Percentiles rank a stretch among this genome's conserved stretches.
Evolutionary conservation across 1,284 basidiomycete species (phyloP).

Genomic region (Ustanciosporium gigantosporum): DNA sequence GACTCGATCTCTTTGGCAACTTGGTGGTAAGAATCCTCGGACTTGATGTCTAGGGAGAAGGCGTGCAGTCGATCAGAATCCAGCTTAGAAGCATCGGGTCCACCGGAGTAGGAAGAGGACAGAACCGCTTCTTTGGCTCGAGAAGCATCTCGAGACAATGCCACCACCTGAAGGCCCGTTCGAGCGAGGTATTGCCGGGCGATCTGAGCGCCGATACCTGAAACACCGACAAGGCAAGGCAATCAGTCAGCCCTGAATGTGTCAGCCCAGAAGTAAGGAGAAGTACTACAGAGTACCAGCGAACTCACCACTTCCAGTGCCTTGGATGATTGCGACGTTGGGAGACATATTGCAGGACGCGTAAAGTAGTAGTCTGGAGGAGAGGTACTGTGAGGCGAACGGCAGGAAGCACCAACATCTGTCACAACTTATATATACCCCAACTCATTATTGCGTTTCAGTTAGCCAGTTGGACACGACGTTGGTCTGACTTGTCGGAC

Average conservation of each 20-base stretch:
- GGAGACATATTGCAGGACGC: conserved; percentile 25
- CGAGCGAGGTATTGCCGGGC: conserved; percentile 56
- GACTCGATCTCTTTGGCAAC: conserved; percentile 61
- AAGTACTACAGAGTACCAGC: background rate
- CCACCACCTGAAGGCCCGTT: conserved; percentile 63
- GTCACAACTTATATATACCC: too few species aligned
- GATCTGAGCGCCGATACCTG: conserved; percentile 47
- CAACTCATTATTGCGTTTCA: too few species aligned
- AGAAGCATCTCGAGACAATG: conserved; percentile 61
- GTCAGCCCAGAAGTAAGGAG: background rate
- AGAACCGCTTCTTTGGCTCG: conserved; percentile 58
- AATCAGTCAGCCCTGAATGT: background rate
- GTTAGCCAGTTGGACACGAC: too few species aligned
- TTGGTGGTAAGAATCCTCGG: conserved; percentile 61
- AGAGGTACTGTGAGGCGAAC: too few species aligned
- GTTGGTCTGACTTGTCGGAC: too few species aligned
- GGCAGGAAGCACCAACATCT: too few species aligned
- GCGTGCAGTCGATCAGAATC: conserved; percentile 60
- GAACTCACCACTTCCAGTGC: conserved; percentile 39
- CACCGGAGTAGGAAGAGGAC: conserved; percentile 1
- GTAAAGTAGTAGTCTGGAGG: too few species aligned
- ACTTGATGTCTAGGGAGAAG: conserved; percentile 61
- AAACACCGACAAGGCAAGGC: background rate
- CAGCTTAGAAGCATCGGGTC: conserved; percentile 10
- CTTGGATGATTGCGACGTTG: conserved; percentile 53